Evolutionary conservation across 169 alveolate genomes (phyloP).

Genomic region (Eimeria tenella): DNA sequence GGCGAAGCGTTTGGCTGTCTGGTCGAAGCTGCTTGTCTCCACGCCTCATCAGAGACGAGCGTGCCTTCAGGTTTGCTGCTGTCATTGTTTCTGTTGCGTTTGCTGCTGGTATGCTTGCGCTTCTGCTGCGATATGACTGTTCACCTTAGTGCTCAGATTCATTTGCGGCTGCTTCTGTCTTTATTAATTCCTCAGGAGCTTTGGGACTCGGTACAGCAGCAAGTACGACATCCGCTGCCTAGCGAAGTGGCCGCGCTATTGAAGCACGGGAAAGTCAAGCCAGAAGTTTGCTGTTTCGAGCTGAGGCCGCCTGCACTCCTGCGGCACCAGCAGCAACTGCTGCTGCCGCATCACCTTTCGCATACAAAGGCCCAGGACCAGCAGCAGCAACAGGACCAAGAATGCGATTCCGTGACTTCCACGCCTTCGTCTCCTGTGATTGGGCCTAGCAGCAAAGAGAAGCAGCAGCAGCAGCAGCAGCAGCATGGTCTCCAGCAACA

Average conservation of each 20-base stretch:
- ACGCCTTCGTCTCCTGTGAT: background rate
- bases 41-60: slow-evolving; percentile 14
- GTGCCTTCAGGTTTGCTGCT: background rate
- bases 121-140: background rate
- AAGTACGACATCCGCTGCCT: slow-evolving; percentile 38
- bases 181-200: slow-evolving; percentile 12
- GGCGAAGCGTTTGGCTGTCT: slow-evolving; percentile 33
- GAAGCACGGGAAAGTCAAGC: slow-evolving; percentile 41
- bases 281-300: slow-evolving; percentile 29
- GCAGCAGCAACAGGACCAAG: slow-evolving; percentile 8
- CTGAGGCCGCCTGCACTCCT: slow-evolving; percentile 34
- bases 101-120: background rate
- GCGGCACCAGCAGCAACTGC: slow-evolving; percentile 51
- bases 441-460: background rate
- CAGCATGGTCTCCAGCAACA: background rate
- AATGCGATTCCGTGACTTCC: background rate
- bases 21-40: slow-evolving; percentile 34
- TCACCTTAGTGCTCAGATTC: background rate
- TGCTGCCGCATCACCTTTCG: slow-evolving; percentile 18
- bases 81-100: background rate
- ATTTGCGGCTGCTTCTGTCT: background rate
- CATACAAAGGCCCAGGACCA: slow-evolving; percentile 10
- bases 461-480: slow-evolving; percentile 18
- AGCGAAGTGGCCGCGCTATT: slow-evolving; percentile 4
- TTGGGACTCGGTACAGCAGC: background rate